Evolutionary conservation across 768 basidiomycete genomes (phyloP).

Genomic region (Mycena metata): DNA sequence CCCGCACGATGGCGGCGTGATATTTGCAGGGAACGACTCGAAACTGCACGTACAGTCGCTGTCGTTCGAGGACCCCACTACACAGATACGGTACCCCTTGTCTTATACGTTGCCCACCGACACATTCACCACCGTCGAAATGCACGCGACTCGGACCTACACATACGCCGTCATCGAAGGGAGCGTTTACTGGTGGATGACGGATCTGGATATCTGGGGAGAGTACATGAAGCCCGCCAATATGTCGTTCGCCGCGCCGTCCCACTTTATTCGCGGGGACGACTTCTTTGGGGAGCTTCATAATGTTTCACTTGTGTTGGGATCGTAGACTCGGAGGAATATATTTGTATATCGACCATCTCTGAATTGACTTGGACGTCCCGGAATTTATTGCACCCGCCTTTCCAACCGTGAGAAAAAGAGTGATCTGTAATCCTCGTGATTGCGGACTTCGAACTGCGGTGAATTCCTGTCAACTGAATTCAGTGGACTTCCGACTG

Average conservation of each 20-base stretch:
- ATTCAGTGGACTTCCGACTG: too few species aligned
- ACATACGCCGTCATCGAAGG: constrained; percentile 51
- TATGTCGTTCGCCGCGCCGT: constrained; percentile 61
- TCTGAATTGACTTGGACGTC: too few species aligned
- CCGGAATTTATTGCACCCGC: too few species aligned
- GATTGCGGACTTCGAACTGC: too few species aligned
- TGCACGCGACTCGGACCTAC: constrained; percentile 52
- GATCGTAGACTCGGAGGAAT: constrained; percentile 5
- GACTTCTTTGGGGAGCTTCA: constrained; percentile 43
- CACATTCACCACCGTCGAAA: constrained; percentile 51
- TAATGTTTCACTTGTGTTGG: constrained; percentile 4
- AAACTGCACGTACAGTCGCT: constrained; percentile 52
- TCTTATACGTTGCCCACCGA: constrained; percentile 45
- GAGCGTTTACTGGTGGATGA: constrained; percentile 49
- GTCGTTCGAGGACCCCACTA: constrained; percentile 54
- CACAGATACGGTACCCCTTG: constrained; percentile 51
- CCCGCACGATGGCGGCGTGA: constrained; percentile 34
- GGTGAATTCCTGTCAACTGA: too few species aligned
- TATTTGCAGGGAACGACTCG: constrained; percentile 55
- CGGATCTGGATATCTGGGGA: constrained; percentile 57
- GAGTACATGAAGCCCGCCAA: constrained; percentile 54
- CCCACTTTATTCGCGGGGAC: constrained; percentile 50
- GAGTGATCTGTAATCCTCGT: too few species aligned
- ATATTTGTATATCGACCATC: too few species aligned
- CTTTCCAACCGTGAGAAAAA: too few species aligned